phyloP scores from a whole-genome alignment of 169 alveolate genomes.

The Eimeria acervulina region DNA sequence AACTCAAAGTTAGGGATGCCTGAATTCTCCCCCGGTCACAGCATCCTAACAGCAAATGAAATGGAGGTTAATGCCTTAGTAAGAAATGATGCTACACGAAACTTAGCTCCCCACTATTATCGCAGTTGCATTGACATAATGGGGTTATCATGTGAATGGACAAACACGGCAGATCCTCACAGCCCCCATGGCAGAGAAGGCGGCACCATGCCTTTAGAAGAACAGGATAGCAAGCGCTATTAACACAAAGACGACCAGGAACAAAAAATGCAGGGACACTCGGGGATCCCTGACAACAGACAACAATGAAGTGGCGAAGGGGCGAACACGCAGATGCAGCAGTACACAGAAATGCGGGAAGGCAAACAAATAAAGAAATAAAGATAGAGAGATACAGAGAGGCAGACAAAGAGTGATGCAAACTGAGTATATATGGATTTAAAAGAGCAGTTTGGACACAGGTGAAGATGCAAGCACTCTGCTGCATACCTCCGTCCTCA shows the following conservation, averaged over 20 bases:
- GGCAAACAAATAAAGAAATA: no score
- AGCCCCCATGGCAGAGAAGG: neutral
- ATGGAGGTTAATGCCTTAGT: neutral
- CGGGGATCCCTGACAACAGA: no score
- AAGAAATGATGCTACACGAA: neutral
- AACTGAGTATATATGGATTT: neutral
- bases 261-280: neutral
- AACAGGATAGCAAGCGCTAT: neutral
- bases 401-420: neutral
- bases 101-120: neutral
- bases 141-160: neutral
- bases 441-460: neutral
- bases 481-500: conserved; percentile 61
- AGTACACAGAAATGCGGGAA: neutral
- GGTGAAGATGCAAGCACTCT: neutral
- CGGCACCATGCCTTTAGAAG: neutral
- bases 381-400: neutral
- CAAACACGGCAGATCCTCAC: neutral
- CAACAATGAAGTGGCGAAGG: neutral
- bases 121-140: neutral
- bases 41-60: neutral
- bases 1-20: neutral
- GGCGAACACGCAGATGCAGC: neutral
- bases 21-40: neutral
- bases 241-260: neutral